Evolutionary conservation across 2,329 filamentous ascomycete genomes (phyloP).

Genomic region (Exophiala sideris): DNA sequence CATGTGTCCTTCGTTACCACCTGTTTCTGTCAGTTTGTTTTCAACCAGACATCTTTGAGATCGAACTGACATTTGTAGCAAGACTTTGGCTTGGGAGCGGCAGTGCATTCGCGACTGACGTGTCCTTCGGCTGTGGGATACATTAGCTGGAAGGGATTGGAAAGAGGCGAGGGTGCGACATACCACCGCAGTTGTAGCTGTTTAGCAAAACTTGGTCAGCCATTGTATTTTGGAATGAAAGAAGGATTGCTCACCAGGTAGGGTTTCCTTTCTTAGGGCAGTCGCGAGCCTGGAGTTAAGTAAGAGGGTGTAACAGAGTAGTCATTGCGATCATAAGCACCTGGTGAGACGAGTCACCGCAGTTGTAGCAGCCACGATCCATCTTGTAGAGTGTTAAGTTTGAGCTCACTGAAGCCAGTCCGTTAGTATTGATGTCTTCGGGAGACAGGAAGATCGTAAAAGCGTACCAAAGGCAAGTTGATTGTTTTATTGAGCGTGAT

Average conservation of each 20-base stretch:
- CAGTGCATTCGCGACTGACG: conserved; percentile 86
- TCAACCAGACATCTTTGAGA: background rate
- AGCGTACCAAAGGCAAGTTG: background rate
- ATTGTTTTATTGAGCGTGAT: too few relatives aligned
- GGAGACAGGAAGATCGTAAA: background rate
- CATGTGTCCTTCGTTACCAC: conserved; percentile 79
- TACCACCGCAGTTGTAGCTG: conserved; percentile 80
- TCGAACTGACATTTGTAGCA: conserved; percentile 51
- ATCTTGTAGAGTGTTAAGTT: conserved; percentile 33
- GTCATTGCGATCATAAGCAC: conserved; percentile 9
- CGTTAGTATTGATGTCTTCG: background rate
- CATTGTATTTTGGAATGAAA: conserved; percentile 15
- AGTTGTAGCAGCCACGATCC: conserved; percentile 60
- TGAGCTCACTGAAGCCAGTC: background rate
- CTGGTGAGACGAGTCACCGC: conserved; percentile 36
- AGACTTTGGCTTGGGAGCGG: conserved; percentile 79
- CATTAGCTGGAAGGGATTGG: conserved; percentile 3
- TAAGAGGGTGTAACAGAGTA: conserved; percentile 19
- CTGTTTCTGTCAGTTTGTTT: conserved; percentile 62
- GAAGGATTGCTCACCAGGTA: conserved; percentile 63
- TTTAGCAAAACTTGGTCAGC: conserved; percentile 23
- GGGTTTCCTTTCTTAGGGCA: conserved; percentile 80
- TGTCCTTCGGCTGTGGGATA: conserved; percentile 59
- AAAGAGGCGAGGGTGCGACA: conserved; percentile 35
- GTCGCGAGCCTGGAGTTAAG: conserved; percentile 64